phyloP scores from a whole-genome alignment of 129 eudicot genomes.

The Sambucus nigra region DNA sequence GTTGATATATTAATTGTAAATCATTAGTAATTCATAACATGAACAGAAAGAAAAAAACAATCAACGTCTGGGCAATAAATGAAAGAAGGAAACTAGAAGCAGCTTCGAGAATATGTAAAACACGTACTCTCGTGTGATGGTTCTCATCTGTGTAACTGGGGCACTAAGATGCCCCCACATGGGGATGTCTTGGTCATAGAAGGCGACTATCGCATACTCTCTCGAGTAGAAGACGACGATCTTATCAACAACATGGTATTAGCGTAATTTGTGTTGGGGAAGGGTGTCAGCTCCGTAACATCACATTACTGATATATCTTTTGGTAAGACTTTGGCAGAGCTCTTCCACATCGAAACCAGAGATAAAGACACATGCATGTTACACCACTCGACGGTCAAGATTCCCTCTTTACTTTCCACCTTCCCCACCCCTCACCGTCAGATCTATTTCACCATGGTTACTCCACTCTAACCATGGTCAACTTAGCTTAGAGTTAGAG shows the following conservation, averaged over 20 bases:
- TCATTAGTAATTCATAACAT: no score
- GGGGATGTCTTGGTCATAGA: neutral
- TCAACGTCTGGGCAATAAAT: no score
- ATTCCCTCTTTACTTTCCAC: conserved; percentile 21
- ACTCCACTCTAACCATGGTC: no score
- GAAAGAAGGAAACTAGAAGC: no score
- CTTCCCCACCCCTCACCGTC: conserved; percentile 16
- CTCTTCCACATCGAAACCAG: conserved; percentile 26
- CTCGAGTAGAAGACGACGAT: neutral
- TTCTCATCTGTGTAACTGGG: neutral
- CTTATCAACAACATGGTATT: conserved; percentile 12
- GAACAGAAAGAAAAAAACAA: no score
- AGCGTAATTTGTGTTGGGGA: neutral
- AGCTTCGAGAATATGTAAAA: conserved; percentile 1
- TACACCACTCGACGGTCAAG: conserved; percentile 28
- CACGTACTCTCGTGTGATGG: neutral
- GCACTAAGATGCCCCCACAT: conserved; percentile 4
- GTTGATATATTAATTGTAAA: no score
- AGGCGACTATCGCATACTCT: neutral
- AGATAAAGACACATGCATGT: conserved; percentile 43
- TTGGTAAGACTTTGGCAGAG: conserved; percentile 17
- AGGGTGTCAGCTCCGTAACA: neutral
- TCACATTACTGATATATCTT: neutral
- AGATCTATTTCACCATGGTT: conserved; percentile 14
- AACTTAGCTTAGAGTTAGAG: no score